Base-by-base conservation (phyloP, 805 yeast genomes). In the Ogataea zsoltii region DNA sequence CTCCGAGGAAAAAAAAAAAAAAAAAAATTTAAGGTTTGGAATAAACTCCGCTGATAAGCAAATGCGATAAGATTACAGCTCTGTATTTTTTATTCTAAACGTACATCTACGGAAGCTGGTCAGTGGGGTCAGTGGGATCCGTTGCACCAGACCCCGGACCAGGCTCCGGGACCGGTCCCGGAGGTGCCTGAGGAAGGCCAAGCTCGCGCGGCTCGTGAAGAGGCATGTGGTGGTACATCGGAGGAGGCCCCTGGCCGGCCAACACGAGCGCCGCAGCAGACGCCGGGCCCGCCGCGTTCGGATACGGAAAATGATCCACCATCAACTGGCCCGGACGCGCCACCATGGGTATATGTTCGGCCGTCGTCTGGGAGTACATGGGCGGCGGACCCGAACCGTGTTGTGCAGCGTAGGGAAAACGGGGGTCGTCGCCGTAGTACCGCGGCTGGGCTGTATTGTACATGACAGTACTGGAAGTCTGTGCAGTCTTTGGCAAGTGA, bases 51-150 rank as follows among this genome's bases (percentile, higher is more conserved):
- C 18, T 16, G 29, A 37, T 28, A 37, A 37, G 28, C 15, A 19
- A 5, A 4, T 34, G 38, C 40, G 40, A 37, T 37, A 37, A 37
- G 40, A 37, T 14, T 23, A 23, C 18, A 34, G 12, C 18, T 18
- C 16, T 6, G 5, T 33, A 19, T n/a, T n/a, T n/a, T 7, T 21
- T 21, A 5, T 21, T 6, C 9, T 5, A 21, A 21, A 21, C 5
- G 25, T 21, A 21, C 25, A 21, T 21, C 25, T 21, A 21, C 25
- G 25, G 7, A 5, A 21, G 25, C 13, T 11, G 31, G 31, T 12
- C 11, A 7, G 31, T 25, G 28, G 28, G 28, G 31, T 14, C n/a
- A 28, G n/a, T n/a, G 11, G 7, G 28, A 25, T 9, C 11, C 11
- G 28, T 7, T 7, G 28, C 11, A 25, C 28, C 28, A 25, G 28